A percentile compares a stretch with the other conserved stretches of the same genome.
Evolutionary conservation across 371 early-diverging fungal genomes (phyloP).

Genomic region (Mucor plumbeus): DNA sequence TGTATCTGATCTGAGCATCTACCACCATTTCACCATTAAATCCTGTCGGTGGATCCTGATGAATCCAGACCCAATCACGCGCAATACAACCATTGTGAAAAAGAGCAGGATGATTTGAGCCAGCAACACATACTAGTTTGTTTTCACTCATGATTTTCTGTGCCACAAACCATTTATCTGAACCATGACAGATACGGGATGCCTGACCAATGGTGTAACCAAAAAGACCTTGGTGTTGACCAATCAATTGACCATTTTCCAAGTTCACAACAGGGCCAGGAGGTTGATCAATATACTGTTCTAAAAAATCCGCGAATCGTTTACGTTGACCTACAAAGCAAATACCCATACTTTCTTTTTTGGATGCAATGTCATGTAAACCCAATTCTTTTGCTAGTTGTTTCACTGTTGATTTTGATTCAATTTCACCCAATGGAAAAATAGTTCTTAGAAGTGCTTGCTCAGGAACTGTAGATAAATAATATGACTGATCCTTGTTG

Average conservation of each 20-base stretch:
- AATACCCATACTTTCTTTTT: constrained; percentile 95
- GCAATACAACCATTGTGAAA: constrained; percentile 39
- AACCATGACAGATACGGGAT: constrained; percentile 62
- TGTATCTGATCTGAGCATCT: constrained; percentile 52
- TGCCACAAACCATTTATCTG: constrained; percentile 63
- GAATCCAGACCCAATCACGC: constrained; percentile 54
- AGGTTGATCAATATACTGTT: constrained; percentile 62
- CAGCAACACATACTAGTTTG: constrained; percentile 47
- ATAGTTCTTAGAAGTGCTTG: constrained; percentile 60
- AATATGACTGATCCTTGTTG: constrained; percentile 94
- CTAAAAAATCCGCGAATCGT: constrained; percentile 80
- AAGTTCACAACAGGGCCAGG: constrained; percentile 69
- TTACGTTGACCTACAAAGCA: constrained; percentile 92
- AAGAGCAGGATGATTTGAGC: constrained; percentile 50
- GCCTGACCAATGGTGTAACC: constrained; percentile 80
- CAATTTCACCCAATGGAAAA: constrained; percentile 85
- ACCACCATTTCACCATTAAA: constrained; percentile 22
- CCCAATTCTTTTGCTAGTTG: constrained; percentile 64
- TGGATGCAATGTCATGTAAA: constrained; percentile 63
- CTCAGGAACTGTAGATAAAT: constrained; percentile 73
- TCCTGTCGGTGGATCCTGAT: constrained; percentile 25
- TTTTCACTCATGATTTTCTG: constrained; percentile 40
- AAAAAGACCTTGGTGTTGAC: constrained; percentile 73
- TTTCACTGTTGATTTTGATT: constrained; percentile 75
- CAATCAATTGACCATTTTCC: constrained; percentile 60